These are phyloP conservation scores for Paecilomyces formosus DNA, from an alignment of 2,329 filamentous ascomycete genomes.

Conservation along the genomic window DNA sequence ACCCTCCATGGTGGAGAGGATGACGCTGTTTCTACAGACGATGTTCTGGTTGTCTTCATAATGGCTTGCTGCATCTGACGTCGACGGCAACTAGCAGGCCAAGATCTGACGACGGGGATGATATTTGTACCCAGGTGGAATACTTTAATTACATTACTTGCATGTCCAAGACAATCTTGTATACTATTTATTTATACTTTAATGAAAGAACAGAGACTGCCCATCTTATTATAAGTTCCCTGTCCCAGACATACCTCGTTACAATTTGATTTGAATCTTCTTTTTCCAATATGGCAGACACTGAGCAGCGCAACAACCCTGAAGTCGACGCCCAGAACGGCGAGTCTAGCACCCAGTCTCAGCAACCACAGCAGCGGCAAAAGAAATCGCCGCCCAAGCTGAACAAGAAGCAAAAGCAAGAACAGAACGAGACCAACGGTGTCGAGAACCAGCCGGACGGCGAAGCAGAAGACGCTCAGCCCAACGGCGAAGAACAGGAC, in stretches of 20 bases:
- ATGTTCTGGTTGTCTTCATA: neutral
- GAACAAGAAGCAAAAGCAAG: slow-evolving; percentile 16
- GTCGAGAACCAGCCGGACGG: slow-evolving; percentile 12
- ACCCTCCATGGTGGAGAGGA: neutral
- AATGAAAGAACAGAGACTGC: neutral
- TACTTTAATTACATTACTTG: neutral
- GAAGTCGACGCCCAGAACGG: neutral
- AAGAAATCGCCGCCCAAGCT: slow-evolving; percentile 24
- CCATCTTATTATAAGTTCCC: neutral
- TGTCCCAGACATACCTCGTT: neutral
- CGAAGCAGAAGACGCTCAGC: slow-evolving; percentile 5
- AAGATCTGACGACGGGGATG: neutral
- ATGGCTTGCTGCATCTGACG: neutral
- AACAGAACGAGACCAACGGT: slow-evolving; percentile 12
- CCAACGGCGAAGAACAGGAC: slow-evolving; percentile 7
- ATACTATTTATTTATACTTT: neutral
- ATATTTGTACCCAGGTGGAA: neutral
- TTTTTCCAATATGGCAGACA: neutral
- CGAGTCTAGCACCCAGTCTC: neutral
- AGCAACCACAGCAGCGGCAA: neutral
- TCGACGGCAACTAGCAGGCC: neutral
- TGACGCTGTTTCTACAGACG: neutral
- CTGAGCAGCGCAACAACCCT: neutral
- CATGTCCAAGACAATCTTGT: neutral
- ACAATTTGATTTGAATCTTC: neutral